Conservation (phyloP, 371 early-diverging fungal genomes). For the Chytridium lagenaria region DNA sequence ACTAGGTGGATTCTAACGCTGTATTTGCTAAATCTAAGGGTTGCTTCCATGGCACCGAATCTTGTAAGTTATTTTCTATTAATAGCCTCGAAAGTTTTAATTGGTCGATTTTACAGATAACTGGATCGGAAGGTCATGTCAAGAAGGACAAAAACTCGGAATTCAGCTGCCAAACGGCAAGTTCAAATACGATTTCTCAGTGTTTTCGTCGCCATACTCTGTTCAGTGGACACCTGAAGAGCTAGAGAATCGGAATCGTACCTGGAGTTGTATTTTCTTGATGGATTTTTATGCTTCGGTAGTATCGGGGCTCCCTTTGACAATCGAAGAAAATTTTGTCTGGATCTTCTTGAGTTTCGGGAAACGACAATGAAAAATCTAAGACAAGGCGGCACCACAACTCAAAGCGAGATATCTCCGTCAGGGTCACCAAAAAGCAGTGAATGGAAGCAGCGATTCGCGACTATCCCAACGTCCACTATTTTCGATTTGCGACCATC, state of each 20-base stretch:
- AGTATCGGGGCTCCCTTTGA: constrained; percentile 9
- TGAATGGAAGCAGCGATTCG: not conserved
- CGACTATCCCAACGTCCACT: not conserved
- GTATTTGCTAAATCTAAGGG: too few relatives aligned
- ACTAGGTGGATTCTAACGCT: too few relatives aligned
- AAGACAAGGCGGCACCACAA: too few relatives aligned
- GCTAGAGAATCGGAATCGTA: not conserved
- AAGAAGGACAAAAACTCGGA: constrained; percentile 1
- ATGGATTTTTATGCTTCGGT: constrained; percentile 19
- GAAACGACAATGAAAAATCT: too few relatives aligned
- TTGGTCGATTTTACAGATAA: not conserved
- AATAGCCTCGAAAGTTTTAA: not conserved
- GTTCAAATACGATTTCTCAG: not conserved
- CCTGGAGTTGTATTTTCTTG: not conserved
- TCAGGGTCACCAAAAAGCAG: too few relatives aligned
- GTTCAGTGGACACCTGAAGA: not conserved
- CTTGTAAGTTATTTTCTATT: not conserved
- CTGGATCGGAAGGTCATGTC: constrained; percentile 3
- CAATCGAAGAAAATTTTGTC: not conserved
- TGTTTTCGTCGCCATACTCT: not conserved
- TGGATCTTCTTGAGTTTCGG: not conserved
- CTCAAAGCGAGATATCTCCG: too few relatives aligned
- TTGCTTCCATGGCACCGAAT: not conserved
- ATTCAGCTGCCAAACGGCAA: not conserved
- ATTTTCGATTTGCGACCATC: not conserved